These are phyloP conservation scores for Mycena polygramma DNA, from an alignment of 768 basidiomycete genomes.

Conservation along the genomic window DNA sequence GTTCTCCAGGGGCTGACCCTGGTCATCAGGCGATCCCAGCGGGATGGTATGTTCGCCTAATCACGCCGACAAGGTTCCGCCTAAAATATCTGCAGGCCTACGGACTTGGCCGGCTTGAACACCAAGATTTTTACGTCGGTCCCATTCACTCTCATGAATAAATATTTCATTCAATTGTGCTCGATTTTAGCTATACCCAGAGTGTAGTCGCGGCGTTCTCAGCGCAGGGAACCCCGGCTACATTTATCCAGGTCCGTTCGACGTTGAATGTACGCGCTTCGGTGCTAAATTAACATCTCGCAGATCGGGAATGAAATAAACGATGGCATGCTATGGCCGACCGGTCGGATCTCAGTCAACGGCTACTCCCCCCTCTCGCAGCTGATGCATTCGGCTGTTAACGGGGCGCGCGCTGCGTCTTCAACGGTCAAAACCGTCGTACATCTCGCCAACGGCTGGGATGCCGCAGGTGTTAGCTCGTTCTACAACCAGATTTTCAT, in stretches of 20 bases:
- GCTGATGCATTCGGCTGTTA: conserved; percentile 70
- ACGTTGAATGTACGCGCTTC: neutral
- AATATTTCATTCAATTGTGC: neutral
- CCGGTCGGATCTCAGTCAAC: conserved; percentile 64
- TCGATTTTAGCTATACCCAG: conserved; percentile 60
- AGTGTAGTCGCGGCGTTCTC: conserved; percentile 65
- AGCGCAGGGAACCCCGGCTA: conserved; percentile 66
- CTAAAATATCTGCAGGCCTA: neutral
- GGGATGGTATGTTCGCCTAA: conserved; percentile 59
- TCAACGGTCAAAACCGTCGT: conserved; percentile 64
- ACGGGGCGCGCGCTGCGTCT: conserved; percentile 64
- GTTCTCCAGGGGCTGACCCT: conserved; percentile 69
- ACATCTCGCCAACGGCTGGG: conserved; percentile 77
- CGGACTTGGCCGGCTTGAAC: conserved; percentile 61
- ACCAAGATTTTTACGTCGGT: conserved; percentile 68
- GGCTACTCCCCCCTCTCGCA: conserved; percentile 68
- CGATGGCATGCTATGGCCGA: conserved; percentile 73
- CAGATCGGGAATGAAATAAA: conserved; percentile 77
- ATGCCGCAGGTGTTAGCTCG: conserved; percentile 55
- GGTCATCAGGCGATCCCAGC: conserved; percentile 72
- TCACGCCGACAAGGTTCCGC: neutral
- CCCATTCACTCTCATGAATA: neutral
- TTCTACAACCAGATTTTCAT: conserved; percentile 69
- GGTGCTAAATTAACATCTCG: neutral
- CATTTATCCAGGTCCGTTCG: conserved; percentile 55